Evolutionary conservation across 1,139 yeast species (phyloP).

Genomic region (Taiozyma onychis): DNA sequence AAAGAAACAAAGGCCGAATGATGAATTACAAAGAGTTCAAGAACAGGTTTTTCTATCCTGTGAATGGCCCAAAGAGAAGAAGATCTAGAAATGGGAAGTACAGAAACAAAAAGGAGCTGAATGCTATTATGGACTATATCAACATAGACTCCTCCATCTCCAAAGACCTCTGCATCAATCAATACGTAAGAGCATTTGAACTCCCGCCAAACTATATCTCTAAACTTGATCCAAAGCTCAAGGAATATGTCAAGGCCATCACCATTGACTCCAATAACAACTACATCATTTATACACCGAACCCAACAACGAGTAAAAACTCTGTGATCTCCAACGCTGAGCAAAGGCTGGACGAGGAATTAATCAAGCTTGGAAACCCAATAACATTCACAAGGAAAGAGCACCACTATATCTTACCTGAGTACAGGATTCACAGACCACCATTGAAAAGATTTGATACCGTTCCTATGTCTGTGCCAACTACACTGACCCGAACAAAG

Average conservation of each 20-base stretch:
- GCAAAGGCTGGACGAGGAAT: slow-evolving; percentile 14
- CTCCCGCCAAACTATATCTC: slow-evolving; percentile 8
- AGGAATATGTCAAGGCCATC: slow-evolving; percentile 12
- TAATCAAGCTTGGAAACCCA: slow-evolving; percentile 14
- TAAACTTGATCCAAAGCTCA: slow-evolving; percentile 12
- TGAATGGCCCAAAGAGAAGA: slow-evolving; percentile 18
- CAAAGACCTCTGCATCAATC: slow-evolving; percentile 18
- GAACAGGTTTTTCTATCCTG: slow-evolving; percentile 20
- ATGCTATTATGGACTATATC: slow-evolving; percentile 19
- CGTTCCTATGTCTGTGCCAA: slow-evolving; percentile 8
- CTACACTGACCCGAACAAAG: slow-evolving; percentile 11
- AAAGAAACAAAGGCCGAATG: slow-evolving; percentile 17
- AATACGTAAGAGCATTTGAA: slow-evolving; percentile 11
- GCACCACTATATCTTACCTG: slow-evolving; percentile 5
- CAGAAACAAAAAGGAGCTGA: slow-evolving; percentile 18
- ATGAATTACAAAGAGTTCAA: slow-evolving; percentile 15
- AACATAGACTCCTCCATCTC: slow-evolving; percentile 18
- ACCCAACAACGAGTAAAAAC: slow-evolving; percentile 14
- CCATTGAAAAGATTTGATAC: slow-evolving; percentile 13
- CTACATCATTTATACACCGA: slow-evolving; percentile 20
- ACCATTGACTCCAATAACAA: slow-evolving; percentile 22
- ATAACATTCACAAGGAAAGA: slow-evolving; percentile 1
- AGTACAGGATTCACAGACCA: slow-evolving; percentile 8
- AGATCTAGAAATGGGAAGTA: slow-evolving; percentile 20
- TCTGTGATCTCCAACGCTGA: slow-evolving; percentile 19